Evolutionary conservation across 805 yeast species (phyloP).

Genomic region (Yarrowia sp.): DNA sequence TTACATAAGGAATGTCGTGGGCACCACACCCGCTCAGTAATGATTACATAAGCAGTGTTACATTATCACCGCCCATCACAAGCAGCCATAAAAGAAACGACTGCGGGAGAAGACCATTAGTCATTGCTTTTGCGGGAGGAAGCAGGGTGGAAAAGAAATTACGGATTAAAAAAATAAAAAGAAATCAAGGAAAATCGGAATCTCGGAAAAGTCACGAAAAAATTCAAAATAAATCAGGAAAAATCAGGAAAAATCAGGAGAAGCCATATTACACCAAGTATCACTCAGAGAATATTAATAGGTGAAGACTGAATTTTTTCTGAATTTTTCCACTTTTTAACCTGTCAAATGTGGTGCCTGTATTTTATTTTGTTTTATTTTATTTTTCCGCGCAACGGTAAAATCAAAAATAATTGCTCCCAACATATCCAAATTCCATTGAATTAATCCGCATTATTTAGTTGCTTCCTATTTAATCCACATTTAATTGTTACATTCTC

Average conservation of each 20-base stretch:
- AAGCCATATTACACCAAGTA: too few relatives aligned
- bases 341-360: not conserved
- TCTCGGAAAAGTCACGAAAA: too few relatives aligned
- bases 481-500: too few relatives aligned
- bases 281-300: too few relatives aligned
- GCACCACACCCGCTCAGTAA: not conserved
- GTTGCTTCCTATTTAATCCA: too few relatives aligned
- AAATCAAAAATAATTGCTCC: too few relatives aligned
- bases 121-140: not conserved
- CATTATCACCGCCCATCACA: not conserved
- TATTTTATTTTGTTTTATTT: too few relatives aligned
- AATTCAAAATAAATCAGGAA: not conserved
- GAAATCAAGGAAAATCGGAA: too few relatives aligned
- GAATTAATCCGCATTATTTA: too few relatives aligned
- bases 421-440: too few relatives aligned
- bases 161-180: too few relatives aligned
- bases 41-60: not conserved
- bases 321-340: not conserved
- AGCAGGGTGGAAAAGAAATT: not conserved
- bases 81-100: not conserved
- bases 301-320: not conserved
- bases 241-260: not conserved
- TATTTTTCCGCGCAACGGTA: too few relatives aligned
- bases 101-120: not conserved
- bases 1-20: not conserved